These are phyloP conservation scores for Phanerochaete sordida DNA, from an alignment of 768 basidiomycete species.

Conservation along the genomic window DNA sequence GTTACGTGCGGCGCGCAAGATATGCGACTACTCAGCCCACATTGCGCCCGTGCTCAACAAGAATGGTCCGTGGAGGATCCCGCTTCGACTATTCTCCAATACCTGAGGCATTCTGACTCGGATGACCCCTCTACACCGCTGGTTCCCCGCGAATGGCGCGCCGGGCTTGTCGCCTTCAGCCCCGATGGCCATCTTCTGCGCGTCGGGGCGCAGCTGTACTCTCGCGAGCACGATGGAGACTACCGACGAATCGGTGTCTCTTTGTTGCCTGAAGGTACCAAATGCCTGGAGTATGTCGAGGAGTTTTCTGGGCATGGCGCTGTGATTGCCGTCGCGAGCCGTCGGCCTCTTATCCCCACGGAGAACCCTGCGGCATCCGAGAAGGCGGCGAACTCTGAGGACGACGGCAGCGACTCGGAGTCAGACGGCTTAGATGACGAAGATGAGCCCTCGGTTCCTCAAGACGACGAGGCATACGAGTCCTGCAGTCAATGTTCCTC, in stretches of 20 bases:
- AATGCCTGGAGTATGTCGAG: neutral
- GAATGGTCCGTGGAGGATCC: neutral
- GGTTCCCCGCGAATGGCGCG: neutral
- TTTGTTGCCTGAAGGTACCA: neutral
- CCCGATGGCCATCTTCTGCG: neutral
- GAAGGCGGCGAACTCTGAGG: neutral
- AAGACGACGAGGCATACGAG: neutral
- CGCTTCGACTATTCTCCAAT: neutral
- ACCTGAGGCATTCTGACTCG: neutral
- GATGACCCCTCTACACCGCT: neutral
- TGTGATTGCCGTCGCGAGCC: neutral
- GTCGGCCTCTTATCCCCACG: neutral
- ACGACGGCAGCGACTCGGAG: neutral
- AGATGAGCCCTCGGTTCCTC: neutral
- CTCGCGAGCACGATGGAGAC: neutral
- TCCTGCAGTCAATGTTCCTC: neutral
- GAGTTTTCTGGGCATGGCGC: neutral
- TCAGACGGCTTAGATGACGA: too few species aligned
- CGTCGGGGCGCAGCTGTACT: neutral
- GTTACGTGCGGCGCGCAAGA: neutral
- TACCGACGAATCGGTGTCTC: neutral
- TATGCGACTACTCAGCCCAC: neutral
- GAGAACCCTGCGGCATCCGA: neutral
- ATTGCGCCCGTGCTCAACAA: neutral
- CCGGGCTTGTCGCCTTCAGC: neutral